These are phyloP conservation scores for Prunus mume DNA, from an alignment of 306 rosid genomes.

Conservation along the genomic window DNA sequence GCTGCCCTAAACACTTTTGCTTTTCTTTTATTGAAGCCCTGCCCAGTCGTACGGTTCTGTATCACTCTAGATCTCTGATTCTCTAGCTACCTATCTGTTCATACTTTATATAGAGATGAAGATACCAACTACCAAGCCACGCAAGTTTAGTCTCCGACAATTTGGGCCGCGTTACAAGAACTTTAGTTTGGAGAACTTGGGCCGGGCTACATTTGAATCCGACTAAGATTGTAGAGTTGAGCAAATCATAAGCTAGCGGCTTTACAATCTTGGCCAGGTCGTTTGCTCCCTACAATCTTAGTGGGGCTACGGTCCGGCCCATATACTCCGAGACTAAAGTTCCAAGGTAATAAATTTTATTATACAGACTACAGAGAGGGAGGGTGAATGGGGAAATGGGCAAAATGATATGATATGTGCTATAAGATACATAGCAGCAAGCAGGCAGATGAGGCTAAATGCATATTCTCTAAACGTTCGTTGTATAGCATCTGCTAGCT, in stretches of 20 bases:
- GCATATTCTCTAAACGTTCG: neutral
- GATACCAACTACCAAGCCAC: too few species aligned
- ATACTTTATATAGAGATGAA: neutral
- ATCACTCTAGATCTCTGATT: neutral
- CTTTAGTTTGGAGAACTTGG: too few species aligned
- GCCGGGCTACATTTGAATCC: too few species aligned
- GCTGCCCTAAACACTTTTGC: constrained; percentile 41
- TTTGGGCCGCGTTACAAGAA: too few species aligned
- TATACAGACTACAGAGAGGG: neutral
- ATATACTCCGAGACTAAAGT: too few species aligned
- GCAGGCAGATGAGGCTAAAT: neutral
- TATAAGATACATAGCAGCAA: neutral
- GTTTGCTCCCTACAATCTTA: too few species aligned
- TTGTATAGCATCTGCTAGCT: neutral
- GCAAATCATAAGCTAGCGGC: too few species aligned
- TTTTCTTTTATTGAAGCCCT: constrained; percentile 40
- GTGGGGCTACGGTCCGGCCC: too few species aligned
- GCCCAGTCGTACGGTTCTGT: neutral
- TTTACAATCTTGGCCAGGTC: too few species aligned
- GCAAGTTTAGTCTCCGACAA: too few species aligned
- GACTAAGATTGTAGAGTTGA: too few species aligned
- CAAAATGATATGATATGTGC: neutral
- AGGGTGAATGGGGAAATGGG: neutral
- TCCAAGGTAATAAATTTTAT: too few species aligned
- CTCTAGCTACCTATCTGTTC: neutral